Conservation (phyloP, 257 asterid genomes). For the Solanum piurae region DNA sequence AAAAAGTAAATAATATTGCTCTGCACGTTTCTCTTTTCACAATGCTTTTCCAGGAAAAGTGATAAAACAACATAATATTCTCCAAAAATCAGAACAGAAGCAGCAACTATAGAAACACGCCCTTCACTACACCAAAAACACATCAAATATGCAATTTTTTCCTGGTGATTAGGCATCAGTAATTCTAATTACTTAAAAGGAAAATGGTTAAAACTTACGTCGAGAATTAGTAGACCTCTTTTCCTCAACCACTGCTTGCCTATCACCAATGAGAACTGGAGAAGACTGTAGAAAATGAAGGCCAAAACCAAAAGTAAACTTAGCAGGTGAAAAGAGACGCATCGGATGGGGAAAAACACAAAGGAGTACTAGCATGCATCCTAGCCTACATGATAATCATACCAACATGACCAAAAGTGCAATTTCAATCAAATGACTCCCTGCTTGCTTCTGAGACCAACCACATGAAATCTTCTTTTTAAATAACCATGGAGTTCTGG, state of each 20-base stretch:
- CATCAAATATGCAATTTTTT: background rate
- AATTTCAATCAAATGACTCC: background rate
- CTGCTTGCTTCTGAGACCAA: background rate
- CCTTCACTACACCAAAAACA: background rate
- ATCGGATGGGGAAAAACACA: background rate
- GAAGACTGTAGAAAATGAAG: slow-evolving; percentile 51
- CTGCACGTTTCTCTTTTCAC: background rate
- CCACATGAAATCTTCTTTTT: background rate
- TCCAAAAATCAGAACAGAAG: background rate
- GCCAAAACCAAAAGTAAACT: background rate
- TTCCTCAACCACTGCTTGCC: slow-evolving; percentile 65
- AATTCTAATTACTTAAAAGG: background rate
- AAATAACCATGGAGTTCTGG: too few species aligned
- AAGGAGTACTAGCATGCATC: background rate
- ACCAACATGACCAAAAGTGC: background rate
- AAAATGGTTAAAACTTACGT: slow-evolving; percentile 35
- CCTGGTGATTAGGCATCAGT: background rate
- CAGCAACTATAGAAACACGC: background rate
- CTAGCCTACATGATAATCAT: background rate
- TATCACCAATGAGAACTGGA: slow-evolving; percentile 54
- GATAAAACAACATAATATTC: background rate
- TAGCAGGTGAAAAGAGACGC: background rate
- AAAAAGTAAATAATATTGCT: background rate
- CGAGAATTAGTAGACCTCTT: slow-evolving; percentile 78
- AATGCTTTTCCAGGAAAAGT: background rate